Percentiles rank a stretch among this genome's conserved stretches.
These are phyloP conservation scores for Boletales sp. DNA, from an alignment of 768 basidiomycete genomes.

Conservation along the genomic window DNA sequence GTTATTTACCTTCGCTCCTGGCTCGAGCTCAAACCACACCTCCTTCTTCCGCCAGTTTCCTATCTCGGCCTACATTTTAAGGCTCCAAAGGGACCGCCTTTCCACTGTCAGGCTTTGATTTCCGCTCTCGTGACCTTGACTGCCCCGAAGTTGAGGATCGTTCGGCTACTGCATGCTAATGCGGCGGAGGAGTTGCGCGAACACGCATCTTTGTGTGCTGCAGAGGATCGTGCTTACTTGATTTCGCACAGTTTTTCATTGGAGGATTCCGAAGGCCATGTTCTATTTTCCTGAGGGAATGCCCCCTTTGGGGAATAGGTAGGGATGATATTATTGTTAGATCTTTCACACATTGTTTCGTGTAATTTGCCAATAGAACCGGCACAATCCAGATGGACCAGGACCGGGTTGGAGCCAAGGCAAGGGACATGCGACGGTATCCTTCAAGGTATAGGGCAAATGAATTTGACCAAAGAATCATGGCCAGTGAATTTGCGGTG, in stretches of 20 bases:
- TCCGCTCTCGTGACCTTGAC: slow-evolving; percentile 21
- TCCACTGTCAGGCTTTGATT: slow-evolving; percentile 17
- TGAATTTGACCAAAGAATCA: too few species aligned
- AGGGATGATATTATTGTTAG: background rate
- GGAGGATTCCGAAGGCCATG: slow-evolving; percentile 21
- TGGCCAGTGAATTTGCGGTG: too few species aligned
- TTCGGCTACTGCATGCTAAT: slow-evolving; percentile 19
- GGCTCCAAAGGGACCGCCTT: slow-evolving; percentile 5
- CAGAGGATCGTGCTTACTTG: slow-evolving; percentile 8
- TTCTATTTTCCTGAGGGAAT: slow-evolving; percentile 12
- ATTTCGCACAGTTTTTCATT: slow-evolving; percentile 14
- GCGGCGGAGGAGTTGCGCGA: slow-evolving; percentile 14
- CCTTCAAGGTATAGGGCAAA: too few species aligned
- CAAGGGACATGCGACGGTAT: too few species aligned
- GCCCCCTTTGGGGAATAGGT: background rate
- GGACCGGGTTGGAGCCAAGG: background rate
- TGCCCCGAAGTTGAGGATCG: slow-evolving; percentile 15
- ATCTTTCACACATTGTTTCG: background rate
- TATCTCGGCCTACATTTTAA: slow-evolving; percentile 23
- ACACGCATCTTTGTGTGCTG: background rate
- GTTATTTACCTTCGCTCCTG: slow-evolving; percentile 24
- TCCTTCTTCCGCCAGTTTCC: slow-evolving; percentile 25
- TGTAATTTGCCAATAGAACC: background rate
- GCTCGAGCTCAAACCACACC: slow-evolving; percentile 18
- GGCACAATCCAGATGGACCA: background rate